Evolutionary conservation across 2,329 filamentous ascomycete genomes (phyloP).

Genomic region (Curvularia sp.): DNA sequence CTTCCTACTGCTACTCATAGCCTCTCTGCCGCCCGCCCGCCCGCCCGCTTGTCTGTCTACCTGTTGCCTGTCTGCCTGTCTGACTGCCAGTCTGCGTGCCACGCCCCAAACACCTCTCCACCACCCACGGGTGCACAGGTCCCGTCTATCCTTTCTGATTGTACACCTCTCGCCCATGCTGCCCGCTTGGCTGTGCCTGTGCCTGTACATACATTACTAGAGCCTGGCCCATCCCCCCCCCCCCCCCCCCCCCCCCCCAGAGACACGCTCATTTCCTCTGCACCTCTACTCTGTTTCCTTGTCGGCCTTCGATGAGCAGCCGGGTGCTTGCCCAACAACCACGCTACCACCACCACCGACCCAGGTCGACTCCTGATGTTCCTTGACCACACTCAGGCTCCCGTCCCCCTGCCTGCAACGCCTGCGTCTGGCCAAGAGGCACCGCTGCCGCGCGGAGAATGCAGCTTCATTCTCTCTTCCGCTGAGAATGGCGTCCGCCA

Average conservation of each 20-base stretch:
- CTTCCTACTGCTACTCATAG: background rate
- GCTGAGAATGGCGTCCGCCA: conserved; percentile 40
- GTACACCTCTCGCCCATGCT: conserved; percentile 36
- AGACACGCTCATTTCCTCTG: conserved; percentile 14
- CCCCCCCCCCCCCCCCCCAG: conserved; percentile 18
- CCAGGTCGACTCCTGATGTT: conserved; percentile 48
- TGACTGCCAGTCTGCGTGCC: conserved; percentile 12
- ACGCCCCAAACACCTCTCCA: conserved; percentile 7
- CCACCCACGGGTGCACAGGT: conserved; percentile 36
- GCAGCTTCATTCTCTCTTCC: conserved; percentile 44
- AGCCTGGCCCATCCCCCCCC: conserved; percentile 33
- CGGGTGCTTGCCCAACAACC: conserved; percentile 30
- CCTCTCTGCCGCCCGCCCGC: background rate
- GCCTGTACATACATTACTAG: conserved; percentile 30
- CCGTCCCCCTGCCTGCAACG: conserved; percentile 42
- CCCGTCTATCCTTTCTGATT: conserved; percentile 32
- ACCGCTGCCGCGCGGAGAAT: conserved; percentile 51
- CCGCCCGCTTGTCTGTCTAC: no score
- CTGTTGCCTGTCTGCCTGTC: no score
- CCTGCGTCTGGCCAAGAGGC: conserved; percentile 36
- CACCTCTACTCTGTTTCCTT: conserved; percentile 15
- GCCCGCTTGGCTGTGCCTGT: conserved; percentile 36
- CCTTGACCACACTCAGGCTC: conserved; percentile 43
- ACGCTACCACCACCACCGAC: conserved; percentile 36
- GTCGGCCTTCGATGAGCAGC: conserved; percentile 46